These are phyloP conservation scores for Aspergillus chevalieri DNA, from an alignment of 2,329 filamentous ascomycete species.

Conservation along the genomic window DNA sequence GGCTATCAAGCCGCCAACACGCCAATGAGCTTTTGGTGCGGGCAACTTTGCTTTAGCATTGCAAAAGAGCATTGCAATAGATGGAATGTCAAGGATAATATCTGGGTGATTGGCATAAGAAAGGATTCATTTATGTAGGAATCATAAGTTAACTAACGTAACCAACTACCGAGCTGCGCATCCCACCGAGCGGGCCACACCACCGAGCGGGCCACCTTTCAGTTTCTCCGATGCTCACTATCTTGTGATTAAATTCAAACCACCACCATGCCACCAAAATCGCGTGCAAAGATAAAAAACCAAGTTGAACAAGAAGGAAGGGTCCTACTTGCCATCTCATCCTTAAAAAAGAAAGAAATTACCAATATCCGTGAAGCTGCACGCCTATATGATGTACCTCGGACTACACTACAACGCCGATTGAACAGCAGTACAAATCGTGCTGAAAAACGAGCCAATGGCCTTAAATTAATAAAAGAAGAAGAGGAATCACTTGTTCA, in stretches of 20 bases:
- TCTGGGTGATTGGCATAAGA: too few species aligned
- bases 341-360: neutral
- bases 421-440: neutral
- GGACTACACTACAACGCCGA: neutral
- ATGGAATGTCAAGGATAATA: too few species aligned
- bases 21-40: too few species aligned
- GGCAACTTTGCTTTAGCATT: too few species aligned
- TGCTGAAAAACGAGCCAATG: neutral
- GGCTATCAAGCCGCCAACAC: too few species aligned
- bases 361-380: neutral
- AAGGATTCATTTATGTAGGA: too few species aligned
- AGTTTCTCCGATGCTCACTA: neutral
- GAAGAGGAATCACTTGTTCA: neutral
- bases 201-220: neutral
- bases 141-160: too few species aligned
- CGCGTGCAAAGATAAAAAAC: neutral
- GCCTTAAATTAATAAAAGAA: neutral
- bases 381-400: neutral
- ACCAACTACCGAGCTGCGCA: too few species aligned
- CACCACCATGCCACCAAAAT: neutral
- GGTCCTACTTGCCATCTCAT: neutral
- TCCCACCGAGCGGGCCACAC: neutral
- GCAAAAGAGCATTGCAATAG: too few species aligned
- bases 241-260: neutral
- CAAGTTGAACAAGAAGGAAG: neutral